Evolutionary conservation across 345 rosid genomes (phyloP).

Genomic region (Odontarrhena argentea): DNA sequence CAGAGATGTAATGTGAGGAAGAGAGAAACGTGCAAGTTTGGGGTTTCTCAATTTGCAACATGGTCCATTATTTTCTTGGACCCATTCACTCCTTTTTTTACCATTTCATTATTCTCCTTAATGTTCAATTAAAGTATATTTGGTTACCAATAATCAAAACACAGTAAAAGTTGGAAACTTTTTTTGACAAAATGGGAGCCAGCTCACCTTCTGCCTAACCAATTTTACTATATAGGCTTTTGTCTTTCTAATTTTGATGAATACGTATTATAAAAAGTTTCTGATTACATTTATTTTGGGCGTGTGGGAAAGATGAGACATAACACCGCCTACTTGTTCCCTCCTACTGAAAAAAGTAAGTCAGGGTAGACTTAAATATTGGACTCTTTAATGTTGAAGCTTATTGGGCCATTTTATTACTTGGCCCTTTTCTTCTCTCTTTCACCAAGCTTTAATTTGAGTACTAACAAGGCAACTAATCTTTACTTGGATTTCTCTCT

Average conservation of each 20-base stretch:
- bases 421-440: not conserved
- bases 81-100: slow-evolving; percentile 18
- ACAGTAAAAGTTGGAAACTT: slow-evolving; percentile 27
- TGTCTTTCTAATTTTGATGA: slow-evolving; percentile 6
- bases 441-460: too few species aligned
- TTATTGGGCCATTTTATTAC: slow-evolving; percentile 14
- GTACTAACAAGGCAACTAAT: too few species aligned
- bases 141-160: slow-evolving; percentile 15
- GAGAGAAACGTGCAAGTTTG: slow-evolving; percentile 41
- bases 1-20: slow-evolving; percentile 24
- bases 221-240: slow-evolving; percentile 11
- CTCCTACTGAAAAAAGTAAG: not conserved
- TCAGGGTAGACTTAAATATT: not conserved
- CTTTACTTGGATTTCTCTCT: not conserved
- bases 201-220: slow-evolving; percentile 23
- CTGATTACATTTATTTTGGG: slow-evolving; percentile 27
- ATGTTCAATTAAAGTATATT: slow-evolving; percentile 3
- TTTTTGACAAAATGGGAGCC: slow-evolving; percentile 32
- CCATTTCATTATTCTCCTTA: slow-evolving; percentile 16
- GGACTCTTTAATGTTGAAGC: not conserved
- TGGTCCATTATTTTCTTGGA: slow-evolving; percentile 11
- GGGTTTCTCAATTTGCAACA: slow-evolving; percentile 33
- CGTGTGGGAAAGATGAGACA: slow-evolving; percentile 34
- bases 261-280: slow-evolving; percentile 6
- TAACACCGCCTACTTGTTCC: slow-evolving; percentile 35